A percentile compares a stretch with the other conserved stretches of the same genome.
Evolutionary conservation across 768 basidiomycete genomes (phyloP).

Genomic region (Boletus reticuloceps): DNA sequence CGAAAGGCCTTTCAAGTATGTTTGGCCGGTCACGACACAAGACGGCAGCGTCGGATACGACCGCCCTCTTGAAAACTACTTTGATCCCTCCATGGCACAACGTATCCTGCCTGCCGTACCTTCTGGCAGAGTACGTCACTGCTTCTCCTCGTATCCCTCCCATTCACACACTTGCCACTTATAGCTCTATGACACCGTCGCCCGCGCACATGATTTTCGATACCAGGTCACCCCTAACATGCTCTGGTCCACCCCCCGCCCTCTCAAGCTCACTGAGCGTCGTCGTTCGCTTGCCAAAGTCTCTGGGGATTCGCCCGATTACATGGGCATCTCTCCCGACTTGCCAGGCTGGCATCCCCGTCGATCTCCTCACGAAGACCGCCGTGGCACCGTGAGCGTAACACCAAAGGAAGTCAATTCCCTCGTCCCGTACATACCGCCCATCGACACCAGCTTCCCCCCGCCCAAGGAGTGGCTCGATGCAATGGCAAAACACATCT

Average conservation of each 20-base stretch:
- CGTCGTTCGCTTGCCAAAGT: constrained; percentile 14
- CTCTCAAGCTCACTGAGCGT: constrained; percentile 12
- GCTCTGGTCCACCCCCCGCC: constrained; percentile 9
- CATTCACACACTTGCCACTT: background rate
- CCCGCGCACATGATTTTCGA: constrained; percentile 24
- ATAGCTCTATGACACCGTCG: constrained; percentile 32
- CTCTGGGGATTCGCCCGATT: constrained; percentile 15
- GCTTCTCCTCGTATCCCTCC: background rate
- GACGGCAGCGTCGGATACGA: constrained; percentile 20
- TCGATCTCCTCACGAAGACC: constrained; percentile 26
- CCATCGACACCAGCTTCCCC: constrained; percentile 18
- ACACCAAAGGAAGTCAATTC: constrained; percentile 27
- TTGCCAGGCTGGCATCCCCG: constrained; percentile 23
- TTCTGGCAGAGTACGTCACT: constrained; percentile 16
- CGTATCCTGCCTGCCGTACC: constrained; percentile 12
- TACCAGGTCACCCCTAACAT: constrained; percentile 8
- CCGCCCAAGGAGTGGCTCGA: constrained; percentile 20
- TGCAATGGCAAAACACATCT: constrained; percentile 7
- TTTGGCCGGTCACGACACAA: background rate
- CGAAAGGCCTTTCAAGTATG: constrained; percentile 14
- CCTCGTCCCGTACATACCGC: constrained; percentile 23
- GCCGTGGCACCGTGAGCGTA: constrained; percentile 21
- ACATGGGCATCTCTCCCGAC: constrained; percentile 25
- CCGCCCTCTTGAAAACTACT: constrained; percentile 23
- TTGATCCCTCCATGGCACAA: constrained; percentile 20